A percentile compares a stretch with the other conserved stretches of the same genome.
These are phyloP conservation scores for Syzygium aromaticum DNA, from an alignment of 345 rosid species.

Conservation along the genomic window DNA sequence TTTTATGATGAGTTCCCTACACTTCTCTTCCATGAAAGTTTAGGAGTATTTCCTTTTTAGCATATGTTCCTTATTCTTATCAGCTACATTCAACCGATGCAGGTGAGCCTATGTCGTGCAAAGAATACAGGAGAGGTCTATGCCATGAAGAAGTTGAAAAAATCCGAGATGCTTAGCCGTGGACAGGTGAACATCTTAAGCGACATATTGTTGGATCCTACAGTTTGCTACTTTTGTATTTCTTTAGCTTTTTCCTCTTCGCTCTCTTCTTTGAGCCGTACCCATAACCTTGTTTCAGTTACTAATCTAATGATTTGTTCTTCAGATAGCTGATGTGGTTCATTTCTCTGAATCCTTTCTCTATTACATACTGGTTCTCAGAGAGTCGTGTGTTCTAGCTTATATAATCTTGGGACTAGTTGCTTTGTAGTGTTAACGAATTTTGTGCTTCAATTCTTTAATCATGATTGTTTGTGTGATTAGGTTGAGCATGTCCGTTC, in stretches of 20 bases:
- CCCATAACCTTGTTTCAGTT: background rate
- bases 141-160: slow-evolving; percentile 96
- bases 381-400: background rate
- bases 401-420: background rate
- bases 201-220: background rate
- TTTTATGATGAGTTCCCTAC: background rate
- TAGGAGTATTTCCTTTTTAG: background rate
- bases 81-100: slow-evolving; percentile 9
- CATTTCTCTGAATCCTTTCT: background rate
- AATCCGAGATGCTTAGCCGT: slow-evolving; percentile 98
- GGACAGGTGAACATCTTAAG: slow-evolving; percentile 58
- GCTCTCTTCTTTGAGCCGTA: background rate
- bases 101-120: slow-evolving; percentile 88
- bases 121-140: slow-evolving; percentile 79
- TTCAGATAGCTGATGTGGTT: background rate
- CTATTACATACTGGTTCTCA: background rate
- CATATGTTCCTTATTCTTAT: background rate
- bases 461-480: slow-evolving; percentile 4
- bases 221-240: background rate
- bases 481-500: slow-evolving; percentile 99
- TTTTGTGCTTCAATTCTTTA: background rate
- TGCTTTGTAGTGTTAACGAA: background rate
- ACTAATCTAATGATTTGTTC: background rate
- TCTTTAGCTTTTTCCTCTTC: background rate
- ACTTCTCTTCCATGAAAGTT: background rate